Evolutionary conservation across 2,329 filamentous ascomycete genomes (phyloP), one percentile per base, ranked within the genome.

Genomic region (Hymenoscyphus scutula): DNA sequence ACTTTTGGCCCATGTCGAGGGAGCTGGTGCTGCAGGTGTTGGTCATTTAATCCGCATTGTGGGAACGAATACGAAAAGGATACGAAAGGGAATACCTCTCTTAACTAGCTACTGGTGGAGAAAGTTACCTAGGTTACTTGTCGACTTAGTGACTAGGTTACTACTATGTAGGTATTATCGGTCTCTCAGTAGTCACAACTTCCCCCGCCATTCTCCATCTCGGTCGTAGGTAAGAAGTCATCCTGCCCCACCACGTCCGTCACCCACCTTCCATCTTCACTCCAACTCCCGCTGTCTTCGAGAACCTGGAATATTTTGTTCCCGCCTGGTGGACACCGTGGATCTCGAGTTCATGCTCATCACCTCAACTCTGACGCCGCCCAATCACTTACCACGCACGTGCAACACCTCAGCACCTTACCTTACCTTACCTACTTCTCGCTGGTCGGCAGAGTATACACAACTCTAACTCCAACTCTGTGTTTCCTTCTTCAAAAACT

Each of bases 11-110:
- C n/a, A 11, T 48, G 19, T 23, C n/a, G 19, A 48, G 38, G 15
- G 45, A 41, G 53, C 51, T 56, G 53, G 41, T 32, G 29, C 53
- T 30, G 59, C 59, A 38, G 58, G 32, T 29, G 32, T n/a, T 53
- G 23, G 23, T 11, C 23, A 25, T 19, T 19, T 23, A 11, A 48
- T 11, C 38, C n/a, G 3, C 38, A 17, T 3, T 3, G 15, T 17
- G n/a, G 38, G 13, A 17, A n/a, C 38, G 17, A n/a, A 32, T 32
- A 32, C 30, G 30, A 7, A 7, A n/a, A 45, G 17, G 6, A 8
- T 45, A 45, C 38, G 17, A 23, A 48, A 19, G 41, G n/a, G n/a
- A n/a, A n/a, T n/a, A n/a, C n/a, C n/a, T n/a, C n/a, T n/a, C n/a
- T n/a, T n/a, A 6, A 48, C 15, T 4, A 37, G 34, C 34, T 37